Evolutionary conservation across 1,139 yeast species (phyloP).

Genomic region (Neolecta irregularis): DNA sequence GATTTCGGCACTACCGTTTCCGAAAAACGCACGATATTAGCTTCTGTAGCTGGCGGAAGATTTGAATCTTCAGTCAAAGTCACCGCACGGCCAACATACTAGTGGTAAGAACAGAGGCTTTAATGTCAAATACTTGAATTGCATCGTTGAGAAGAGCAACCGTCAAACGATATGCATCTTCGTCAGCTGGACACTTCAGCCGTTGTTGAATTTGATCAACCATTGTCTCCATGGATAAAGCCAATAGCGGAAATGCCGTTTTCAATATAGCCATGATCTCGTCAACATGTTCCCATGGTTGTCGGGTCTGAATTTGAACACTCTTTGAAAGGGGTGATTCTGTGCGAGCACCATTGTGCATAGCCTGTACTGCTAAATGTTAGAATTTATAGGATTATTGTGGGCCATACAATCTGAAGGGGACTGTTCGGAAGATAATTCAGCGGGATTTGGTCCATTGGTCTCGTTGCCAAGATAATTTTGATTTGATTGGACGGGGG

Average conservation of each 20-base stretch:
- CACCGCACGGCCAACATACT: conserved; percentile 56
- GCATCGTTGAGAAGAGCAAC: conserved; percentile 90
- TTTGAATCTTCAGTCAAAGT: conserved; percentile 79
- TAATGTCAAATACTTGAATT: conserved; percentile 33
- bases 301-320: conserved; percentile 26
- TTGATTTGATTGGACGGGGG: background rate
- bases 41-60: conserved; percentile 82
- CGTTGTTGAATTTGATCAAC: conserved; percentile 92
- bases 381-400: too few species aligned
- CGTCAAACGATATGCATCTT: conserved; percentile 85
- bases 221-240: conserved; percentile 80
- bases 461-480: background rate
- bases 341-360: conserved; percentile 3
- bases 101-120: background rate
- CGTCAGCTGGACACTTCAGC: conserved; percentile 89
- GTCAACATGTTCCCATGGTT: conserved; percentile 91
- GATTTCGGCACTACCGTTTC: conserved; percentile 86
- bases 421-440: too few species aligned
- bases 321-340: conserved; percentile 3
- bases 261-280: conserved; percentile 89
- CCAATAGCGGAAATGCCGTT: conserved; percentile 88
- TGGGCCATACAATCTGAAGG: too few species aligned
- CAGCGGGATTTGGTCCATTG: background rate
- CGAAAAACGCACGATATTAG: conserved; percentile 77
- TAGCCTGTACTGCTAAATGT: conserved; percentile 4